Base-by-base conservation (phyloP, 768 basidiomycete species). In the Lactifluus pinguis region DNA sequence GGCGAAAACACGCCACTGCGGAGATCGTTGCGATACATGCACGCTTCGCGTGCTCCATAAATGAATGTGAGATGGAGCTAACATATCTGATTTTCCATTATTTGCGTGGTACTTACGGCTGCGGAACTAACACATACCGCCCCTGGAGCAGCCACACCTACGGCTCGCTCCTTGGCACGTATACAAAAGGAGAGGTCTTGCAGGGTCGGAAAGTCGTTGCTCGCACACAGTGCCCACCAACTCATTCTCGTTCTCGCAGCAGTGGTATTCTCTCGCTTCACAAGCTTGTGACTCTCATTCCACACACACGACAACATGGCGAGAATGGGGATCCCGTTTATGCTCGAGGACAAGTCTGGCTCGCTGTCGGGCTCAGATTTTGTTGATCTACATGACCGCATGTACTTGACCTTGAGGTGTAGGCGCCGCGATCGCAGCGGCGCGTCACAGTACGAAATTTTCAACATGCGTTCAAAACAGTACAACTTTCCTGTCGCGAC, bases 281-380 rank as follows among this genome's bases (percentile, higher is more conserved):
- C n/a, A 25, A 21, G 29, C 34, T 41, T 51, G 30, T 55, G 61
- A 55, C 25, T n/a, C 58, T 25, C 49, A 38, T 13, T 19, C 51
- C 36, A 57, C 65, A 34, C 32, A 34, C 32, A 34, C 32, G 13
- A 67, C n/a, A 25, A 29, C 55, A 75, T 75, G 73, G 76, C 78
- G 14, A 75, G 73, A 57, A 83, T 80, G 61, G 81, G 80, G 58
- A 73, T 85, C 66, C 81, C 84, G 42, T 80, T 74, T 70, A 79
- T 86, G 66, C 80, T 89, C 59, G 83, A 85, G 68, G 86, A 87
- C 73, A 80, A 74, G 57, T 80, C 79, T 6, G 85, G 84, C 4
- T 71, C 67, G 39, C 70, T 83, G 41, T 72, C 74, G 13, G 82
- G 79, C 39, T 79, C 83, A 4, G 79, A 83, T 19, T 88, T 83